phyloP scores from a whole-genome alignment of 805 yeast genomes.

The Lipomyces chichibuensis region DNA sequence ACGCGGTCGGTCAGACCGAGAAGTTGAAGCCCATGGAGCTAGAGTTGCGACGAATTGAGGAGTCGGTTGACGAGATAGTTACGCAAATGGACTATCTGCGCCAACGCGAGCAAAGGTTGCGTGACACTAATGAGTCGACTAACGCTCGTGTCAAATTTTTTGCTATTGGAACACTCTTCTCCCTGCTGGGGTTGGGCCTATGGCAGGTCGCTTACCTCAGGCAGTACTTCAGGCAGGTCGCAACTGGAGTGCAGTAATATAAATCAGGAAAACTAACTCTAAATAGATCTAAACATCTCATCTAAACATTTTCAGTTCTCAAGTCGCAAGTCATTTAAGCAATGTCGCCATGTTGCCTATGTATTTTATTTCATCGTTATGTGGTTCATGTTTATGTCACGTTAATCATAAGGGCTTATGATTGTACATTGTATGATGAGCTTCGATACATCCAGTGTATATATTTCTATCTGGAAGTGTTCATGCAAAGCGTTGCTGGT shows the following conservation, averaged over 20 bases:
- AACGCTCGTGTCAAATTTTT: conserved; percentile 90
- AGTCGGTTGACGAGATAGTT: conserved; percentile 77
- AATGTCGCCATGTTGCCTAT: not conserved
- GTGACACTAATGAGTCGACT: conserved; percentile 97
- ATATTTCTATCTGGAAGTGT: not conserved
- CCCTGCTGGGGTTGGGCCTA: conserved; percentile 76
- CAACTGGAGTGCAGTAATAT: not conserved
- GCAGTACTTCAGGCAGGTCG: conserved; percentile 68
- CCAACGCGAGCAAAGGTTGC: conserved; percentile 83
- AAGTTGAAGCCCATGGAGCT: conserved; percentile 91
- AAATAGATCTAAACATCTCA: conserved; percentile 46
- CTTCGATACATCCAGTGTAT: not conserved
- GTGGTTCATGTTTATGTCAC: not conserved
- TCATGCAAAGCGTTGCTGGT: not conserved
- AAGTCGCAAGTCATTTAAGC: not conserved
- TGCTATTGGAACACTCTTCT: conserved; percentile 66
- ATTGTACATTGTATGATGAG: not conserved
- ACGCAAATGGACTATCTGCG: conserved; percentile 81
- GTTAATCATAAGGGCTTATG: not conserved
- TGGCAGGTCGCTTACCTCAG: conserved; percentile 94
- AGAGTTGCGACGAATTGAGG: conserved; percentile 84
- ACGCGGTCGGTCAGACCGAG: conserved; percentile 87
- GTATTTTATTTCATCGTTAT: not conserved
- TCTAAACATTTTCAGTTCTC: conserved; percentile 28
- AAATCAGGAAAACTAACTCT: not conserved